Evolutionary conservation across 352 stramenopile species (phyloP), one percentile per base, ranked within the genome.

Genomic region (Globisporangium cylindrosporum): DNA sequence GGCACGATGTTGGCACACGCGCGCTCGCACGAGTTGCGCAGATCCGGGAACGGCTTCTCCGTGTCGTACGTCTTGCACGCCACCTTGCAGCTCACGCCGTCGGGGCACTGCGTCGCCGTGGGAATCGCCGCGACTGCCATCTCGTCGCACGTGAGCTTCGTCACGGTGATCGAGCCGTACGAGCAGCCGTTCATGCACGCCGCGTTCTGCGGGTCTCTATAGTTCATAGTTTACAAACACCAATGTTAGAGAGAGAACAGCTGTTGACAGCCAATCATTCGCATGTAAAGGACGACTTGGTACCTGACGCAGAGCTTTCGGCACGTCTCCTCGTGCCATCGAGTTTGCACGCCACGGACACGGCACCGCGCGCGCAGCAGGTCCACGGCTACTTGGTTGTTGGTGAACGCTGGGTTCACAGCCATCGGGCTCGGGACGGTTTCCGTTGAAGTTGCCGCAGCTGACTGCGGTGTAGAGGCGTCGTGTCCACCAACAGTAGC

Each of bases 161-260:
- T 90, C 48, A 87, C 73, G 15, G 77, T 89, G 66, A 90, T 88
- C 41, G 84, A 89, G 12, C 82, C 82, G 64, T 89, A 92, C 2
- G 82, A 88, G 70, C 84, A 92, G 51, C 84, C 82, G 55, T 90
- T 89, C 84, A 91, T 92, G 61, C 84, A 92, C 25, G 81, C 80
- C 9, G 77, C 70, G 60, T 91, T 84, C 57, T 89, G 74, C 48
- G 76, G 73, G 38, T 91, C 81, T 6, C 83, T 90, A 54, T 9
- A 32, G 2, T 9, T 25, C 38, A 25, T 1, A 53, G 6, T 0
- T 15, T 43, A 14, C 27, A 4, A 3, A 46, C 7, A 55, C 29
- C 4, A 7, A 62, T 25, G 54, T 48, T 53, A 56, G 24, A 24
- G 18, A 59, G 22, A 34, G 10, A 5, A 36, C 14, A 51, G 3